Evolutionary conservation across 2,329 filamentous ascomycete species (phyloP), one percentile per base, ranked within the genome.

Genomic region (Tolypocladium cylindrosporum): DNA sequence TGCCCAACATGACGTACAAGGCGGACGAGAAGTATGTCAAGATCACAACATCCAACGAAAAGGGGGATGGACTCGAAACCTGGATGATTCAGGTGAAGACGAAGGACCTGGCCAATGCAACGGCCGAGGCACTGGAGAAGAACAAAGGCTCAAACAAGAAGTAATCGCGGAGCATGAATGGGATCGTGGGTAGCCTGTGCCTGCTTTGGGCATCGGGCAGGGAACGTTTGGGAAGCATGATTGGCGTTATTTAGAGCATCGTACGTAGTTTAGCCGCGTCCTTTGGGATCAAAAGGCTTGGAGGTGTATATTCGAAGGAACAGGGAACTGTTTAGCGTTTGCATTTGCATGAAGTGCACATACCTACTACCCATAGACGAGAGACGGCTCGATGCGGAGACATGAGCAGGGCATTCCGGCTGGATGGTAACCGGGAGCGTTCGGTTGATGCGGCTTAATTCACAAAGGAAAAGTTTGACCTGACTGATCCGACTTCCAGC

Each of bases 71-170:
- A 1, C 71, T 89, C 36, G 86, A 89, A 71, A 84, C 84, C 5
- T 92, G 86, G 86, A 81, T 87, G 68, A 71, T 91, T 19, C 84
- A 87, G 68, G 83, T 90, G 54, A 90, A 88, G 75, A 86, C 85
- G 3, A 75, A 79, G 61, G 79, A 82, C 41, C 65, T 85, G 48
- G 81, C 86, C 14, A 74, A 77, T 64, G 74, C 76, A 54, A 70
- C 90, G 45, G 79, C 80, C 1, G 70, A 70, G 19, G 74, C 72
- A 2, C 61, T 84, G 66, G 80, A 84, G 69, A 72, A 76, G 61
- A 70, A 83, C 65, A 85, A 85, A 72, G 69, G 73, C 58, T 76
- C 79, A 59, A 83, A 84, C 65, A 84, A 84, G 70, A 76, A 77
- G 64, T 77, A 70, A 66, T 53, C n/a, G 41, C 11, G 21, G 57